A percentile compares a stretch with the other conserved stretches of the same genome.
Evolutionary conservation across 2,329 filamentous ascomycete species (phyloP).

Genomic region (Chalara sp.): DNA sequence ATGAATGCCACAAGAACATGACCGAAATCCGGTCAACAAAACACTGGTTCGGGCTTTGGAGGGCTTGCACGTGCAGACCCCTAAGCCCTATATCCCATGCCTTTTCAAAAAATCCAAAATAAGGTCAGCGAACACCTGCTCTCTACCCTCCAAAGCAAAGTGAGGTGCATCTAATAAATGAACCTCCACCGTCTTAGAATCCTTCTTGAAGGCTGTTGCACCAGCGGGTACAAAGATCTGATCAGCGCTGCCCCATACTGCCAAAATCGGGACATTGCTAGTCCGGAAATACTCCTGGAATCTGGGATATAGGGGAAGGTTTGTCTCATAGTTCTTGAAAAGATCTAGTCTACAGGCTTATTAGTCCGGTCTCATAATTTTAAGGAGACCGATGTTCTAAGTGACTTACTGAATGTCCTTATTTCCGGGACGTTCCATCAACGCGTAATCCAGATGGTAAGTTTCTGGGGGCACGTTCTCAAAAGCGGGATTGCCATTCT

Average conservation of each 20-base stretch:
- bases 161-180: slow-evolving; percentile 48
- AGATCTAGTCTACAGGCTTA: slow-evolving; percentile 34
- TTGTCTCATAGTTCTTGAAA: slow-evolving; percentile 50
- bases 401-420: slow-evolving; percentile 37
- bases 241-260: slow-evolving; percentile 53
- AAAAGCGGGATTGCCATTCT: slow-evolving; percentile 6
- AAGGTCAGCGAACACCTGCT: slow-evolving; percentile 14
- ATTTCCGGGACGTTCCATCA: slow-evolving; percentile 42
- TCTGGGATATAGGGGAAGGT: slow-evolving; percentile 43
- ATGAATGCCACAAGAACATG: too few relatives aligned
- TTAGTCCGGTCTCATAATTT: too few relatives aligned
- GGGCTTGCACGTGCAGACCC: neutral
- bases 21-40: too few relatives aligned
- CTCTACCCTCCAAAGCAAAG: slow-evolving; percentile 36
- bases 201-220: slow-evolving; percentile 45
- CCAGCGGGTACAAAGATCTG: slow-evolving; percentile 41
- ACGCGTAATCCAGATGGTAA: slow-evolving; percentile 41
- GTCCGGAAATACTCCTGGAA: slow-evolving; percentile 49
- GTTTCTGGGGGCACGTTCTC: slow-evolving; percentile 16
- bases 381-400: too few relatives aligned
- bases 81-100: slow-evolving; percentile 13
- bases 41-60: too few relatives aligned
- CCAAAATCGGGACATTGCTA: slow-evolving; percentile 45
- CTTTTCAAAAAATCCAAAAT: slow-evolving; percentile 21
- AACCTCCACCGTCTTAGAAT: slow-evolving; percentile 41